Evolutionary conservation across 2,329 filamentous ascomycete genomes (phyloP).

Genomic region (Hymenoscyphus occultus): DNA sequence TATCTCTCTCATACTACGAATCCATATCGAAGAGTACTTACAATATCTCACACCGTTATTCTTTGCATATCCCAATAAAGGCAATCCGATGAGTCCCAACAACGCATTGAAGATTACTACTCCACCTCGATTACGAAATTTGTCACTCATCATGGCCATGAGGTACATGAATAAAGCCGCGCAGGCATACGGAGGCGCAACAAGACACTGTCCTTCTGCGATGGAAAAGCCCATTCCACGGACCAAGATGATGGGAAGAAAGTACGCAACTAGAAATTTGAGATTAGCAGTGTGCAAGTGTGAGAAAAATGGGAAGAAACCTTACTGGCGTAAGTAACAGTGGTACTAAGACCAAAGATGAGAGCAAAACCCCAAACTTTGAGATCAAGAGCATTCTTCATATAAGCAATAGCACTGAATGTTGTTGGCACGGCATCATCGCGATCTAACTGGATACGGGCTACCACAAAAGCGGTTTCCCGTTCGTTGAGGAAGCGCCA

Average conservation of each 20-base stretch:
- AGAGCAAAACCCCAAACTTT: conserved; percentile 62
- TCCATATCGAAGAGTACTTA: not conserved
- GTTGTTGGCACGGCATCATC: conserved; percentile 47
- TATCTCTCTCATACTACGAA: not conserved
- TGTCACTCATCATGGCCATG: conserved; percentile 51
- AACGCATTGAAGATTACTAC: conserved; percentile 37
- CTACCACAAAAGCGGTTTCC: conserved; percentile 53
- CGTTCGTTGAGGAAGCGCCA: conserved; percentile 48
- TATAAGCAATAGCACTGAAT: conserved; percentile 49
- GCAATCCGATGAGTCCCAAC: conserved; percentile 45
- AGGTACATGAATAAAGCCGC: conserved; percentile 46
- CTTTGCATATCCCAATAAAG: conserved; percentile 48
- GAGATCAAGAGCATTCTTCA: conserved; percentile 48
- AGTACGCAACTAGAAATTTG: conserved; percentile 50
- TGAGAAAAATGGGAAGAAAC: no score
- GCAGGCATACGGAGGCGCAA: conserved; percentile 50
- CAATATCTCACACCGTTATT: conserved; percentile 49
- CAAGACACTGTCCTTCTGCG: conserved; percentile 51
- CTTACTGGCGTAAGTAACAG: conserved; percentile 57
- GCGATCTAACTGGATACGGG: conserved; percentile 55
- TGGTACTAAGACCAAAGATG: conserved; percentile 64
- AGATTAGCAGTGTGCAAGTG: no score
- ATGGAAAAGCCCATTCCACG: conserved; percentile 52
- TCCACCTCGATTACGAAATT: conserved; percentile 42
- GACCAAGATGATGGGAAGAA: conserved; percentile 70